Base-by-base conservation (phyloP, 768 basidiomycete genomes). In the Xerocomellus chrysenteron region DNA sequence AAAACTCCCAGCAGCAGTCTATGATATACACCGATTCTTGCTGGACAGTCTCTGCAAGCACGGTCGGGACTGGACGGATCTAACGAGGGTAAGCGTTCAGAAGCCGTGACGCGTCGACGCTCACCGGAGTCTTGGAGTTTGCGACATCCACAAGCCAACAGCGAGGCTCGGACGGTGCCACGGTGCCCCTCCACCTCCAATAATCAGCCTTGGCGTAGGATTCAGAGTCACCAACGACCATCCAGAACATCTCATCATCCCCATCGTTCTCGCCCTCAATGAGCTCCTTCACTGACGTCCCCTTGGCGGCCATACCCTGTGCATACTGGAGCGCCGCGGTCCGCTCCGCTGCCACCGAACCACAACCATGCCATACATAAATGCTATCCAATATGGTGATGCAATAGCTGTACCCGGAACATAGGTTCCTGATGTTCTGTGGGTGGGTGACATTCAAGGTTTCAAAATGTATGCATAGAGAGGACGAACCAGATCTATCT, bases 351-450 rank as follows among this genome's bases (percentile, higher is more conserved):
- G 75, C 45, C 14, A 75, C 75, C 3, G 91, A 85, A 26, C 92
- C 92, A 50, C 81, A 76, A 4, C 92, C 92, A 67, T 92, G 77
- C 92, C 92, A 94, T 35, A 93, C 82, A 61, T 90, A 92, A 37
- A 87, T 73, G 3, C 83, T 82, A 36, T 83, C 83, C 57, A 93
- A 73, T 45, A 92, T 76, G 3, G 86, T 82, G 36, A 91, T 60
- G 62, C 89, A 92, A 68, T 88, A 92, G 62, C 88, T 90, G 70
- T 85, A 93, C n/a, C 81, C 92, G 11, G 91, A 92, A 67, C 91
- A 93, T 2, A 94, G 73, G 65, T 88, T 90, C 56, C 75, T 80
- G 60, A 87, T 73, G 54, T 69, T 76, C 88, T 87, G 60, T 30
- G 26, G 50, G 56, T 26, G 33, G 46, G 50, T 35, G 48, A 19